Conservation (phyloP, 345 rosid species). For the Laguncularia racemosa region DNA sequence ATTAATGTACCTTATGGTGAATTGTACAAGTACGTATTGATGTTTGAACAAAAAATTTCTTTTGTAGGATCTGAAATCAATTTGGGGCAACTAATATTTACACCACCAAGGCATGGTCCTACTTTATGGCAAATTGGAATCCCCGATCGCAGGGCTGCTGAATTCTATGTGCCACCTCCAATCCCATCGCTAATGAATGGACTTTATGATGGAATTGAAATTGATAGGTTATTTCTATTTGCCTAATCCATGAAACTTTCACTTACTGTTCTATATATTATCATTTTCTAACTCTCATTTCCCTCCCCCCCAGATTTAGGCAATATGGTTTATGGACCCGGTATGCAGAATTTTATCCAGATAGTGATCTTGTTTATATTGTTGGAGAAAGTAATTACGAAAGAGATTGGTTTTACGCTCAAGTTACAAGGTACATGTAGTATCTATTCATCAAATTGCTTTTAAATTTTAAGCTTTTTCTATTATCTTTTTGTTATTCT, state of each 20-base stretch:
- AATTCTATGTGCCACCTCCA: conserved; percentile 30
- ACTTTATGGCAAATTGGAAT: conserved; percentile 43
- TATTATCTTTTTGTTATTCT: not conserved
- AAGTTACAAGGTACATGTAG: conserved; percentile 26
- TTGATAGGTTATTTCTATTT: conserved; percentile 7
- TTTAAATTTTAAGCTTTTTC: too few species aligned
- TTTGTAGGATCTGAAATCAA: conserved; percentile 16
- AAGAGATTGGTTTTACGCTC: conserved; percentile 37
- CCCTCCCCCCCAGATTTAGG: conserved; percentile 7
- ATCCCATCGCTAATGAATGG: conserved; percentile 15
- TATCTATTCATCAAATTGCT: not conserved
- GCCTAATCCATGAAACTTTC: not conserved
- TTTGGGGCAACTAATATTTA: conserved; percentile 17
- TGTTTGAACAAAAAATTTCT: not conserved
- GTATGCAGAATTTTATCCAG: conserved; percentile 11
- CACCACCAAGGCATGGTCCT: conserved; percentile 37
- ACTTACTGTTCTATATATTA: not conserved
- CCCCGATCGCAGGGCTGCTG: conserved; percentile 31
- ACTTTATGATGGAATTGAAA: conserved; percentile 6
- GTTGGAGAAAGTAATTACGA: conserved; percentile 9
- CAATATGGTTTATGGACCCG: conserved; percentile 19
- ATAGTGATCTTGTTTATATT: conserved; percentile 8
- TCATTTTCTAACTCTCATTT: not conserved
- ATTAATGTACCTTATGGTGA: not conserved
- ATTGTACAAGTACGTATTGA: not conserved